Evolutionary conservation across 164 flowering plant species (phyloP).

Genomic region (Dillenia suffruticosa): DNA sequence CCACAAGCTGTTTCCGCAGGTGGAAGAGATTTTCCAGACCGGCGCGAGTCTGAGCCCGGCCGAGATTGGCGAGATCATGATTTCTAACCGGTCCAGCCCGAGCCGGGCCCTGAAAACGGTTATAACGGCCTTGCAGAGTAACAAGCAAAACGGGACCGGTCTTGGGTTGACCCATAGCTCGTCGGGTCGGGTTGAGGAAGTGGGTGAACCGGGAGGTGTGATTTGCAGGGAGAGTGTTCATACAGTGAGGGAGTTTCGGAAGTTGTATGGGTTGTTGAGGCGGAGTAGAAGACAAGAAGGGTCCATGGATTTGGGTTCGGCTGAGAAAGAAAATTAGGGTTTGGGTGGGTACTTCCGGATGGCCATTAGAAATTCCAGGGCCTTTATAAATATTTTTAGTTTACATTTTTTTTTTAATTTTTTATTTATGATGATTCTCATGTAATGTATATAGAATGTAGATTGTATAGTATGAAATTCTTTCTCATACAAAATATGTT

Average conservation of each 20-base stretch:
- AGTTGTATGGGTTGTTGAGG: constrained; percentile 54
- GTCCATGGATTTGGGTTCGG: background rate
- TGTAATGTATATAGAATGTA: too few species aligned
- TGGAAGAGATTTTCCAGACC: constrained; percentile 65
- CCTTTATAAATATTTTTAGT: too few species aligned
- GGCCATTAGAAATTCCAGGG: too few species aligned
- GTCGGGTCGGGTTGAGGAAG: constrained; percentile 23
- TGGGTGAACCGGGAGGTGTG: constrained; percentile 21
- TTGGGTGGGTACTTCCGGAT: too few species aligned
- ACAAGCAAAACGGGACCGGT: constrained; percentile 17
- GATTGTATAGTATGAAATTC: too few species aligned
- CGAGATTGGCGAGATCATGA: constrained; percentile 81
- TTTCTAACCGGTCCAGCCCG: constrained; percentile 67
- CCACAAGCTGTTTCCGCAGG: constrained; percentile 77
- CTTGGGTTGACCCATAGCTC: constrained; percentile 17
- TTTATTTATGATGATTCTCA: too few species aligned
- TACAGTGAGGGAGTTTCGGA: constrained; percentile 53
- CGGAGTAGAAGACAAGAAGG: constrained; percentile 31
- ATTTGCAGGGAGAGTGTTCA: constrained; percentile 46
- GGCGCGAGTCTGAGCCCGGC: constrained; percentile 67
- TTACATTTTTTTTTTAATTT: too few species aligned
- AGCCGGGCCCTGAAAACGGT: constrained; percentile 76
- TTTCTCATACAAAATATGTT: too few species aligned
- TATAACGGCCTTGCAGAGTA: constrained; percentile 51
- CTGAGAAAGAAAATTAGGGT: background rate